phyloP scores from a whole-genome alignment of 768 basidiomycete species.

The Asterophora parasitica region DNA sequence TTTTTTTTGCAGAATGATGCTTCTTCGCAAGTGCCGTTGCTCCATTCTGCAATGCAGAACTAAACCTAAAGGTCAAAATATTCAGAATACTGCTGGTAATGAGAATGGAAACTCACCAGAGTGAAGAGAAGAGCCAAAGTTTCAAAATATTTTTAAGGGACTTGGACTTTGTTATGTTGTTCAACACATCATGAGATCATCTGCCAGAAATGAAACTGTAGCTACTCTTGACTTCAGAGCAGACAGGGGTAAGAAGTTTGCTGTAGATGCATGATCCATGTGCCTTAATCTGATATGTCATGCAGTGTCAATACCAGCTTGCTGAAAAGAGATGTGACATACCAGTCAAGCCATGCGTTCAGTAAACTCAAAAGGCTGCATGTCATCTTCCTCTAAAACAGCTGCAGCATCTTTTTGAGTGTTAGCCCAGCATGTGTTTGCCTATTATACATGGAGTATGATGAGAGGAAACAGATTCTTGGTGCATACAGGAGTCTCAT shows the following conservation, averaged over 20 bases:
- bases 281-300: not conserved
- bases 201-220: not conserved
- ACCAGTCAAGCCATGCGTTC: not conserved
- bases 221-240: not conserved
- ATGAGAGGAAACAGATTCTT: not conserved
- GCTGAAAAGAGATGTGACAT: not conserved
- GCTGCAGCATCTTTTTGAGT: too few relatives aligned
- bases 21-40: too few relatives aligned
- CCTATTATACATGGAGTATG: not conserved
- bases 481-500: not conserved
- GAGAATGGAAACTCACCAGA: too few relatives aligned
- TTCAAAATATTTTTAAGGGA: not conserved
- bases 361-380: not conserved
- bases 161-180: not conserved
- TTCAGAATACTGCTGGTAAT: not conserved
- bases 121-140: slow-evolving; percentile 3
- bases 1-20: too few relatives aligned
- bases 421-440: not conserved
- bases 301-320: not conserved
- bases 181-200: not conserved
- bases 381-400: not conserved
- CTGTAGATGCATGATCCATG: not conserved
- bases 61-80: too few relatives aligned
- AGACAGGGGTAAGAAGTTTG: not conserved
- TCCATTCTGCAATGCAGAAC: too few relatives aligned